phyloP scores from a whole-genome alignment of 2,329 filamentous ascomycete genomes.

The Neospermospora avenae region DNA sequence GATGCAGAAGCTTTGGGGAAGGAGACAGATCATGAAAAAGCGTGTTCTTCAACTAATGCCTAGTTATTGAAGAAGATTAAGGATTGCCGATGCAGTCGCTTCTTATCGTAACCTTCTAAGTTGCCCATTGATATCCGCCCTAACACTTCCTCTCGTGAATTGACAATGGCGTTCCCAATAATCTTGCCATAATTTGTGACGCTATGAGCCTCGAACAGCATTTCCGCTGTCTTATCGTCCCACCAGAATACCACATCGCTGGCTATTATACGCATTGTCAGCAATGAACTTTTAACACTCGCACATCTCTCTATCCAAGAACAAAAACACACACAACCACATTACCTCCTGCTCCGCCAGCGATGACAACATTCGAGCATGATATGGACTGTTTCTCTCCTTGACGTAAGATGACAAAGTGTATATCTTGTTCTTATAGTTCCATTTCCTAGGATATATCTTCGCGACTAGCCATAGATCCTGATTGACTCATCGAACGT shows the following conservation, averaged over 20 bases:
- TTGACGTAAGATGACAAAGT: constrained; percentile 3
- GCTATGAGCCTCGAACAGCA: constrained; percentile 46
- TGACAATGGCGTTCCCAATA: constrained; percentile 11
- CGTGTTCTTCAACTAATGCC: too few relatives aligned
- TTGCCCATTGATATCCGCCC: not conserved
- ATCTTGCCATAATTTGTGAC: constrained; percentile 33
- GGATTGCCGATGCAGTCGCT: too few relatives aligned
- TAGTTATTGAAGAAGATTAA: too few relatives aligned
- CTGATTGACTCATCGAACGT: not conserved
- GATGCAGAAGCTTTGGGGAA: too few relatives aligned
- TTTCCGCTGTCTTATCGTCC: constrained; percentile 45
- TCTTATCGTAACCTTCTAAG: too few relatives aligned
- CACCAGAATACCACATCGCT: constrained; percentile 50
- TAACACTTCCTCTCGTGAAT: constrained; percentile 1
- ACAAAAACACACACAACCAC: constrained; percentile 14
- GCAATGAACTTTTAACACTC: too few relatives aligned
- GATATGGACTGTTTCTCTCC: constrained; percentile 1
- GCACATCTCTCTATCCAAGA: too few relatives aligned
- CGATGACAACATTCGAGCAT: constrained; percentile 13
- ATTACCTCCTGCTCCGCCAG: constrained; percentile 16
- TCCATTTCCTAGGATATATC: constrained; percentile 9
- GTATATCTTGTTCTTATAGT: constrained; percentile 6
- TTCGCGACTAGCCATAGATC: constrained; percentile 15
- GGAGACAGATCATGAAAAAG: too few relatives aligned
- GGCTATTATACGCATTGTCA: constrained; percentile 33